These are phyloP conservation scores for Stagonosporopsis chrysanthemi DNA, from an alignment of 2,329 filamentous ascomycete species.

Conservation along the genomic window DNA sequence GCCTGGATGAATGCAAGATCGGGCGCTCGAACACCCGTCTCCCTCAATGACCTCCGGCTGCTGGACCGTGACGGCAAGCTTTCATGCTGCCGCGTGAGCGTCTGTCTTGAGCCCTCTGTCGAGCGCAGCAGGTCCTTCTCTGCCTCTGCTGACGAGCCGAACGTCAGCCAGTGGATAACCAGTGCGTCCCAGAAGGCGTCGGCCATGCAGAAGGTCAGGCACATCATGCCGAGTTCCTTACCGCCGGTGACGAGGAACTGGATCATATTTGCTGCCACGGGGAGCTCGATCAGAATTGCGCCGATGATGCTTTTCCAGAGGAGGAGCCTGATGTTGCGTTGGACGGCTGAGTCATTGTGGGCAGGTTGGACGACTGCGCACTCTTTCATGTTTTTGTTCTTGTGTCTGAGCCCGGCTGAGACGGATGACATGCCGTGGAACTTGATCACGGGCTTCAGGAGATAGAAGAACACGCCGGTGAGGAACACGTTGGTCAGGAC, in stretches of 20 bases:
- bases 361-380: not conserved
- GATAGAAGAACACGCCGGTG: constrained; percentile 47
- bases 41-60: not conserved
- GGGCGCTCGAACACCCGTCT: not conserved
- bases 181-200: constrained; percentile 38
- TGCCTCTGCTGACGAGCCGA: constrained; percentile 20
- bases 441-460: constrained; percentile 37
- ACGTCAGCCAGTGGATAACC: constrained; percentile 32
- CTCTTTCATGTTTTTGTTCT: not conserved
- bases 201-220: constrained; percentile 48
- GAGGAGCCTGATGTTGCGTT: constrained; percentile 31
- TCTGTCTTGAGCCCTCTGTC: constrained; percentile 2
- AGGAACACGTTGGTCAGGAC: constrained; percentile 45
- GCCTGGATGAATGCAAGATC: not conserved
- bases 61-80: constrained; percentile 3
- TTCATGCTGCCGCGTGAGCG: constrained; percentile 6
- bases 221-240: constrained; percentile 49
- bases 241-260: constrained; percentile 42
- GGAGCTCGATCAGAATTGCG: constrained; percentile 44
- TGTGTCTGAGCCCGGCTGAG: constrained; percentile 3
- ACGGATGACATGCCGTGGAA: constrained; percentile 8
- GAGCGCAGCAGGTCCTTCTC: constrained; percentile 20
- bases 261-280: constrained; percentile 48
- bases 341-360: constrained; percentile 18
- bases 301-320: constrained; percentile 42